A percentile compares a stretch with the other conserved stretches of the same genome.
These are phyloP conservation scores for Gigaspora rosea DNA, from an alignment of 192 early-diverging fungal species.

Conservation along the genomic window DNA sequence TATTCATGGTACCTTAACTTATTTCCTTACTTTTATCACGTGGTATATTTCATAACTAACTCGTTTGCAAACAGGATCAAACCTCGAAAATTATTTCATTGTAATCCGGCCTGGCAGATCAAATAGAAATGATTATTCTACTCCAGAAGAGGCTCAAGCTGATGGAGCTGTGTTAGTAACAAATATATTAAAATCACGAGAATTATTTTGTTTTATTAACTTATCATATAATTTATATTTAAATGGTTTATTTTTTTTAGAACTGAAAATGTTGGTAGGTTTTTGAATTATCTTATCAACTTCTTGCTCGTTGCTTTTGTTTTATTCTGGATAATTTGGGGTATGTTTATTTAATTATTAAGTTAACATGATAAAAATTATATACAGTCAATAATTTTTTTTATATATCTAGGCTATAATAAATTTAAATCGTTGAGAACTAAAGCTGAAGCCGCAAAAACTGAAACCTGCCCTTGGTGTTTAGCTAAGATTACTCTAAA, in stretches of 20 bases:
- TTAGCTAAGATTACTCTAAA: conserved; percentile 38
- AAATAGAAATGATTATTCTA: conserved; percentile 18
- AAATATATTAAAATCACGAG: not conserved
- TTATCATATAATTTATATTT: not conserved
- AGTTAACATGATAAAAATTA: not conserved
- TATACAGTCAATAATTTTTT: not conserved
- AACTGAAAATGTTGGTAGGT: conserved; percentile 47
- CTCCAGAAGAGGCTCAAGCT: conserved; percentile 37
- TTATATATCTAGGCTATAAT: not conserved
- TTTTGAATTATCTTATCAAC: conserved; percentile 39
- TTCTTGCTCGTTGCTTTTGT: conserved; percentile 39
- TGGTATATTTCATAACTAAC: not conserved
- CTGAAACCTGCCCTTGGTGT: conserved; percentile 41
- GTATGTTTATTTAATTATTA: not conserved
- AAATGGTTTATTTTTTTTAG: not conserved
- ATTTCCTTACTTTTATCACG: not conserved
- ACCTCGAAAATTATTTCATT: conserved; percentile 50
- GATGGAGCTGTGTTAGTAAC: conserved; percentile 42
- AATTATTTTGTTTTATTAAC: not conserved
- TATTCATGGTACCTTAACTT: conserved; percentile 36
- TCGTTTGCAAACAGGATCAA: conserved; percentile 30
- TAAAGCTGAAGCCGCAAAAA: not conserved
- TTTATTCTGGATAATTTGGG: conserved; percentile 40
- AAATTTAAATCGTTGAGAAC: not conserved
- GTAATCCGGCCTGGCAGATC: conserved; percentile 34